These are phyloP conservation scores for Suhomyces sp. DNA, from an alignment of 805 yeast species.

Conservation along the genomic window DNA sequence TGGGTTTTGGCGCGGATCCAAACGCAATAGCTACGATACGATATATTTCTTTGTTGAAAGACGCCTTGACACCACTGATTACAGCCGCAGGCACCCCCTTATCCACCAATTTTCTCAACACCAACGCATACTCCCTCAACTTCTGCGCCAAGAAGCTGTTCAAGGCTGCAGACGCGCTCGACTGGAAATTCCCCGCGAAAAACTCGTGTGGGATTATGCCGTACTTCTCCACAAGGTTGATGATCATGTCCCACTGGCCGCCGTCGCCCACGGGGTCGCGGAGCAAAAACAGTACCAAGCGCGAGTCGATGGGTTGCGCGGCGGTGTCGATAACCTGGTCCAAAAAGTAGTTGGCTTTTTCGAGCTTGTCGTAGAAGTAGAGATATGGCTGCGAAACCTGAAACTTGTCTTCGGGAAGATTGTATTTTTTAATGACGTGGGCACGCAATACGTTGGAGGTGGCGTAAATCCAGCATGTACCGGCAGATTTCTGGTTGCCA, in stretches of 20 bases:
- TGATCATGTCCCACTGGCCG: constrained; percentile 85
- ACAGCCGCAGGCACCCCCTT: constrained; percentile 40
- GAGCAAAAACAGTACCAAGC: constrained; percentile 65
- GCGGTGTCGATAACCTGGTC: constrained; percentile 73
- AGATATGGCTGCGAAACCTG: constrained; percentile 77
- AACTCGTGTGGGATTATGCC: constrained; percentile 74
- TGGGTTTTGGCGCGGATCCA: constrained; percentile 77
- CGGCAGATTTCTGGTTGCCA: constrained; percentile 67
- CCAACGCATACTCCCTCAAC: constrained; percentile 75
- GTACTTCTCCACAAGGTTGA: constrained; percentile 72
- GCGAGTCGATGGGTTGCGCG: constrained; percentile 62
- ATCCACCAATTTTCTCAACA: constrained; percentile 51
- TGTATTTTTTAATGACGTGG: constrained; percentile 57
- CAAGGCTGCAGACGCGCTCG: constrained; percentile 52
- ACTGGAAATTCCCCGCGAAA: constrained; percentile 66
- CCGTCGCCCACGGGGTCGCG: constrained; percentile 74
- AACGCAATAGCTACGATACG: constrained; percentile 63
- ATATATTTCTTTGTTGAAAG: constrained; percentile 60
- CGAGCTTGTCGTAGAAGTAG: constrained; percentile 83
- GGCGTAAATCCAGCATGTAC: constrained; percentile 90
- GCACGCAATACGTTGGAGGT: constrained; percentile 71
- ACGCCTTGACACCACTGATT: constrained; percentile 31
- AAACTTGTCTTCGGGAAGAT: constrained; percentile 50
- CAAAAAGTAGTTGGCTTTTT: constrained; percentile 76
- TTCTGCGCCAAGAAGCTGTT: constrained; percentile 65